Base-by-base conservation (phyloP, 768 basidiomycete species). In the Phaeotremella fagi region DNA sequence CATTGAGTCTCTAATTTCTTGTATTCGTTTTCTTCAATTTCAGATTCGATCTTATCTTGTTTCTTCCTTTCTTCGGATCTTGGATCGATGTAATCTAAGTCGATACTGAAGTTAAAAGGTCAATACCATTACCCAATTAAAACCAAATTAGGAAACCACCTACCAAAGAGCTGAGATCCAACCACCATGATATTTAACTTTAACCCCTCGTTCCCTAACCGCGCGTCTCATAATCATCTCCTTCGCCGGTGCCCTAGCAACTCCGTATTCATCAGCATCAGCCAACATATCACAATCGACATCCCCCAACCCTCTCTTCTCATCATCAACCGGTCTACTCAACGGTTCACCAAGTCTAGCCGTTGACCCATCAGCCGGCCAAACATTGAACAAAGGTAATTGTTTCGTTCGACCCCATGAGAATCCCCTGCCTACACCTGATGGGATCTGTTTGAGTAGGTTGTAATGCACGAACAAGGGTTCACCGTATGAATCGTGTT, bases 391-490 rank as follows among this genome's bases (percentile, higher is more conserved):
- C 15, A 72, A 46, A 0, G 70, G 70, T 26, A 72, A 28, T 36
- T 70, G 67, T 48, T 70, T 72, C 7, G 68, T 72, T 16, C 60
- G 46, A 22, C 68, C 70, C 68, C 68, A 69, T 12, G 65, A 65
- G 60, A 52, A 72, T 3, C 68, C 65, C 42, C 70, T 24, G 3
- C 68, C 65, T 20, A 72, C 54, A 2, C 70, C 68, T 2, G 62
- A 64, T 2, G 72, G 74, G 29, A 74, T 74, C 54, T 76, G 72
- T 52, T 78, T 78, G 37, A 78, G 52, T 5, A 78, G 61, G 48
- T 78, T 78, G 61, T 73, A 76, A 55, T 77, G 77, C 0, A 77
- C 70, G 50, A 78, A 63, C 15, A 68, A 48, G 1, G 58, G 57
- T 46, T 71, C 60, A 6, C 69, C 64, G 53, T 59, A 71, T 36